phyloP scores from a whole-genome alignment of 2,329 filamentous ascomycete genomes.

The Gyromitra esculenta region DNA sequence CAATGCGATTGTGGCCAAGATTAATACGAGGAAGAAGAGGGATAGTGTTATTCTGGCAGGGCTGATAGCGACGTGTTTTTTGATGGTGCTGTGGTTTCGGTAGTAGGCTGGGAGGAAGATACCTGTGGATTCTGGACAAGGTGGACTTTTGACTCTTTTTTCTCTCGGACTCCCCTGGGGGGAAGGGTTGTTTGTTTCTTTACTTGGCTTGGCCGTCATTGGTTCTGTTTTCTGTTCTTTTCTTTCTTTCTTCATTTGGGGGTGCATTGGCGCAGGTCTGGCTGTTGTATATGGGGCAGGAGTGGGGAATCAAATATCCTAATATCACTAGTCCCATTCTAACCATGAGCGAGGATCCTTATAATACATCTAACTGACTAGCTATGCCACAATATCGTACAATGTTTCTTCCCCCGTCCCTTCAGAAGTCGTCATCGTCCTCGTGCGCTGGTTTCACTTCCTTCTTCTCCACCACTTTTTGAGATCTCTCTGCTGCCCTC shows the following conservation, averaged over 20 bases:
- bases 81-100: slow-evolving; percentile 82
- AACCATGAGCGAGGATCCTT: slow-evolving; percentile 31
- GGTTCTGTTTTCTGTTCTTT: slow-evolving; percentile 23
- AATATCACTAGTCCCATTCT: slow-evolving; percentile 6
- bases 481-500: slow-evolving; percentile 59
- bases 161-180: background rate
- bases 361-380: slow-evolving; percentile 41
- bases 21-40: slow-evolving; percentile 91
- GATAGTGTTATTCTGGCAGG: slow-evolving; percentile 92
- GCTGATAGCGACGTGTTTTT: slow-evolving; percentile 91
- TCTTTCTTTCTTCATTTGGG: slow-evolving; percentile 28
- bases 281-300: slow-evolving; percentile 59
- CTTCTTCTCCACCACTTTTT: slow-evolving; percentile 61
- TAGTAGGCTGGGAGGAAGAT: slow-evolving; percentile 60
- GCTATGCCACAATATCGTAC: slow-evolving; percentile 20
- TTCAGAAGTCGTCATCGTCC: slow-evolving; percentile 33
- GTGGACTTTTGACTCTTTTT: background rate
- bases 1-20: slow-evolving; percentile 89
- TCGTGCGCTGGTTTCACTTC: slow-evolving; percentile 60
- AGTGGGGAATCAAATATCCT: slow-evolving; percentile 37
- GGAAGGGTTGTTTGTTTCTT: background rate
- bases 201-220: too few relatives aligned
- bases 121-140: background rate
- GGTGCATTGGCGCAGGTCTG: slow-evolving; percentile 54
- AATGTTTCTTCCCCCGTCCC: background rate